Conservation (phyloP, 768 basidiomycete genomes). For the Kwoniella mangroviensis region DNA sequence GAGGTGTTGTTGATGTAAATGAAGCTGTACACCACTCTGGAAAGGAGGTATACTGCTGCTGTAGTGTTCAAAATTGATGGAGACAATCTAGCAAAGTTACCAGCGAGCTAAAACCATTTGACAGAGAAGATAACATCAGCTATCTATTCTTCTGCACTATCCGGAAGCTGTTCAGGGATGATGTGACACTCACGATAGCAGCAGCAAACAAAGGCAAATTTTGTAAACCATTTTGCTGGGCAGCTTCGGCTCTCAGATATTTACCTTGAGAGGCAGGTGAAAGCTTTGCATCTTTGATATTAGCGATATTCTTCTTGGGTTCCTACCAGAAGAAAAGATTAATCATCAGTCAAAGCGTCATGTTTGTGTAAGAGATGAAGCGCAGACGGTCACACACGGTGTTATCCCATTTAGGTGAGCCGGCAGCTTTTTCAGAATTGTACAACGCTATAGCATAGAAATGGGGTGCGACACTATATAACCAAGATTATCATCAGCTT, state of each 20-base stretch:
- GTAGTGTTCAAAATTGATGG: slow-evolving; percentile 40
- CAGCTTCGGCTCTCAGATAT: slow-evolving; percentile 45
- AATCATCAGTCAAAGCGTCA: no score
- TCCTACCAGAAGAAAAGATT: not conserved
- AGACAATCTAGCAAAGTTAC: slow-evolving; percentile 42
- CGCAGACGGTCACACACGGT: slow-evolving; percentile 20
- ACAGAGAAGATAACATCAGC: no score
- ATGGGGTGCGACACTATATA: slow-evolving; percentile 40
- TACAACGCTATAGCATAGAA: slow-evolving; percentile 43
- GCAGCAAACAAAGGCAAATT: slow-evolving; percentile 43
- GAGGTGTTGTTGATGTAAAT: slow-evolving; percentile 48
- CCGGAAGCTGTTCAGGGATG: no score
- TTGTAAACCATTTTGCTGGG: slow-evolving; percentile 43
- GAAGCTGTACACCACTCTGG: slow-evolving; percentile 35
- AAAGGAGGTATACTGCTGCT: slow-evolving; percentile 39
- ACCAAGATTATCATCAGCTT: not conserved
- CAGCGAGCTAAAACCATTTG: slow-evolving; percentile 33
- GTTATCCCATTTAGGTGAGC: slow-evolving; percentile 38
- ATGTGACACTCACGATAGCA: slow-evolving; percentile 35
- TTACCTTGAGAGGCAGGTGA: slow-evolving; percentile 29
- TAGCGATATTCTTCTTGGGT: slow-evolving; percentile 27
- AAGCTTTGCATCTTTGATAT: slow-evolving; percentile 37
- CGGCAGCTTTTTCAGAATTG: slow-evolving; percentile 37
- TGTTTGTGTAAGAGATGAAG: no score
- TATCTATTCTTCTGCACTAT: no score